A percentile compares a stretch with the other conserved stretches of the same genome.
phyloP scores from a whole-genome alignment of 1,139 yeast genomes.

The Komagataea norvegica region DNA sequence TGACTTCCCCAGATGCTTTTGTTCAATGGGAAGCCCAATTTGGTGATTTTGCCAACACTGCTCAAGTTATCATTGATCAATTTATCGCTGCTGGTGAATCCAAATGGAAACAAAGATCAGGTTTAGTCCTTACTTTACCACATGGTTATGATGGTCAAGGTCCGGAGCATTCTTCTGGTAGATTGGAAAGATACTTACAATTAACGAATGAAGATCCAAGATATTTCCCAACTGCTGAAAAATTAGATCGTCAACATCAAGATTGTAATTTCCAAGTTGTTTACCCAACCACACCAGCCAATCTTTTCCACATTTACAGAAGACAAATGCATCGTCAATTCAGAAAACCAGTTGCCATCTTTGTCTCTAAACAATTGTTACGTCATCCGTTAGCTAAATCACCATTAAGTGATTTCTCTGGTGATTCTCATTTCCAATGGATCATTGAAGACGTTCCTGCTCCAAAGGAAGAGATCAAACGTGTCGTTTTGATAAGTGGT shows the following conservation, averaged over 20 bases:
- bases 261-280: conserved; percentile 98
- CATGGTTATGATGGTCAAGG: conserved; percentile 99
- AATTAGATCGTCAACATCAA: conserved; percentile 95
- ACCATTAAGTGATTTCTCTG: conserved; percentile 74
- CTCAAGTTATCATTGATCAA: conserved; percentile 96
- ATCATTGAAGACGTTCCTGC: conserved; percentile 84
- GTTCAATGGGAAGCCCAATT: conserved; percentile 99
- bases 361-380: conserved; percentile 90
- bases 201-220: conserved; percentile 95
- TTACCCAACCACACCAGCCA: conserved; percentile 97
- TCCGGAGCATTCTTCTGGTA: conserved; percentile 98
- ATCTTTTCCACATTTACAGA: conserved; percentile 93
- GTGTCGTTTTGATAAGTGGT: conserved; percentile 80
- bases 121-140: conserved; percentile 90
- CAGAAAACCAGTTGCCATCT: conserved; percentile 87
- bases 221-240: conserved; percentile 82
- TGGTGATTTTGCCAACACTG: conserved; percentile 99
- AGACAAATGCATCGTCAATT: conserved; percentile 99
- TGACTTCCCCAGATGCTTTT: conserved; percentile 93
- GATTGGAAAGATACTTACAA: conserved; percentile 95
- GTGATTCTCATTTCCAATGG: conserved; percentile 92
- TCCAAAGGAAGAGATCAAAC: conserved; percentile 80
- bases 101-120: conserved; percentile 99
- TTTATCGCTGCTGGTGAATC: conserved; percentile 96
- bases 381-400: conserved; percentile 99